phyloP scores from a whole-genome alignment of 1,284 basidiomycete genomes.

The Ustilago crameri region DNA sequence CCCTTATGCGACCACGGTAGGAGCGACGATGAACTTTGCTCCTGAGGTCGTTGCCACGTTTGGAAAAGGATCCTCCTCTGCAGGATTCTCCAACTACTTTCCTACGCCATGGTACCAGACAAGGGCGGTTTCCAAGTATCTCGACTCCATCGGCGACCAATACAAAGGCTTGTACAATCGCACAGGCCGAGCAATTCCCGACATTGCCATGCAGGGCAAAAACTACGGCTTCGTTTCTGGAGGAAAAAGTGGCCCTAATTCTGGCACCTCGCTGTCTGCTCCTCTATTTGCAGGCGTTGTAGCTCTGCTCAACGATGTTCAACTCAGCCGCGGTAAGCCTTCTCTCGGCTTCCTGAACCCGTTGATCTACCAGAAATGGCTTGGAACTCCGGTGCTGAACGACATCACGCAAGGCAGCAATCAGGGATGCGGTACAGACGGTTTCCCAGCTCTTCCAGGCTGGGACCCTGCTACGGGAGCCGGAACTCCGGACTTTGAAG shows the following conservation, averaged over 20 bases:
- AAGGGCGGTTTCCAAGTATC: slow-evolving; percentile 73
- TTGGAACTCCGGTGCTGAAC: slow-evolving; percentile 68
- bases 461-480: slow-evolving; percentile 62
- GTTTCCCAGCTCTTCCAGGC: slow-evolving; percentile 57
- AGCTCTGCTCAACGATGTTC: slow-evolving; percentile 75
- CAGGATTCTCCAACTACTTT: slow-evolving; percentile 79
- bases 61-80: slow-evolving; percentile 67
- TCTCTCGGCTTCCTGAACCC: slow-evolving; percentile 73
- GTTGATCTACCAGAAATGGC: slow-evolving; percentile 68
- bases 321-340: slow-evolving; percentile 62
- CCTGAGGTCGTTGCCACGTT: slow-evolving; percentile 62
- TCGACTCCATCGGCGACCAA: slow-evolving; percentile 72
- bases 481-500: slow-evolving; percentile 53
- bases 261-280: slow-evolving; percentile 73
- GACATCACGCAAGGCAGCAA: slow-evolving; percentile 71
- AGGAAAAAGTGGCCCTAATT: no score
- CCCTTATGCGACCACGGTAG: slow-evolving; percentile 73
- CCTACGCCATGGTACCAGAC: slow-evolving; percentile 74
- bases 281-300: slow-evolving; percentile 73
- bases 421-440: slow-evolving; percentile 56
- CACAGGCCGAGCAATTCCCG: slow-evolving; percentile 76
- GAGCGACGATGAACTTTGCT: slow-evolving; percentile 72
- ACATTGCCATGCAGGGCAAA: slow-evolving; percentile 76
- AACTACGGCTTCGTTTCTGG: no score
- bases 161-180: slow-evolving; percentile 73